Base-by-base conservation (phyloP, 306 rosid species). In the Gillenia trifoliata region DNA sequence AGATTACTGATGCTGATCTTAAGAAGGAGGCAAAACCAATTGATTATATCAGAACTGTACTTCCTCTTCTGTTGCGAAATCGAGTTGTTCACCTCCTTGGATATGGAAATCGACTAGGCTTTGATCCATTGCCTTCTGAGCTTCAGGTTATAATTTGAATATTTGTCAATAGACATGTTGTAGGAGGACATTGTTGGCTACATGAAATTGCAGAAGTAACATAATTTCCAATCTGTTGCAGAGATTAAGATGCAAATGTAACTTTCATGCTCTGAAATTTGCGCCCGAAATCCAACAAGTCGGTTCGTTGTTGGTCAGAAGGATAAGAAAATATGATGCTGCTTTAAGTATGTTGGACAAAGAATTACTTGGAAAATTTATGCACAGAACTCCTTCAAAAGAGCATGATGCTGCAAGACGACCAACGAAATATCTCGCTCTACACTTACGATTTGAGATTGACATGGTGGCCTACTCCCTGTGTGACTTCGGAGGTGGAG, bases 201-300 rank as follows among this genome's bases (percentile, higher is more conserved):
- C 36, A 8, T 43, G 23, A 22, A 38, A 38, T 38, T 10, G 41
- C 41, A 38, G 11, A 60, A 60, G 23, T 52, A 61, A 59, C 64
- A 19, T 49, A 49, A 33, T 64, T 33, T 66, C 65, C 55, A 59
- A 20, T 28, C 55, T 59, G 45, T 80, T 77, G 83, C 93, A 91
- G 98, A 90, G 83, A 86, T 36, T 91, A 82, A 87, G 98, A 87
- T 94, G 98, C 88, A 94, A 90, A 89, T 94, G 97, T 79, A 94
- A 94, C 83, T 94, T 90, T 84, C 97, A 94, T 67, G 96, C 96
- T 47, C 75, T 91, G 84, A 91, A 90, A 70, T 94, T 88, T 40
- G 83, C 54, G 55, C 95, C 91, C 1, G 87, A 88, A 80, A 94
- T 94, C 63, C 98, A 94, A 78, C 62, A 77, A 85, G 85, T 82